Conservation (phyloP, 2,329 filamentous ascomycete genomes). For the Fusarium chlamydosporum region DNA sequence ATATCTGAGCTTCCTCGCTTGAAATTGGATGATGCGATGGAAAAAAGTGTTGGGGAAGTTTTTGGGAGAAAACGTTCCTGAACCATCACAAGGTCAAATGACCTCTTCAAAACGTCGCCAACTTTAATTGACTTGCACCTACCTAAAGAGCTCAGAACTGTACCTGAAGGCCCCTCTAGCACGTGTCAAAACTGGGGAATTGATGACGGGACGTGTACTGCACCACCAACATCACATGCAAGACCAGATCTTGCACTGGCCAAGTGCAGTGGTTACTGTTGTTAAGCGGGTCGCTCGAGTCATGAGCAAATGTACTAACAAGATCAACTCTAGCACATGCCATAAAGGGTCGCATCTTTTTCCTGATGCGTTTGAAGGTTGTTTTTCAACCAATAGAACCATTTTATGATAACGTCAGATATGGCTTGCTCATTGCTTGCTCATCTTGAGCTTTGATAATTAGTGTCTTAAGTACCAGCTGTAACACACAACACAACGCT, state of each 20-base stretch:
- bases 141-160: slow-evolving; percentile 10
- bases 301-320: slow-evolving; percentile 40
- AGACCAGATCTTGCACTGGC: slow-evolving; percentile 22
- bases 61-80: slow-evolving; percentile 2
- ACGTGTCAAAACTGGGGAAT: slow-evolving; percentile 50
- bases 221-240: slow-evolving; percentile 46
- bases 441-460: slow-evolving; percentile 24
- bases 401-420: slow-evolving; percentile 31
- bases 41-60: slow-evolving; percentile 22
- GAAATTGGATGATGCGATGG: slow-evolving; percentile 6
- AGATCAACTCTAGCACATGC: slow-evolving; percentile 34
- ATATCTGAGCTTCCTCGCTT: slow-evolving; percentile 18
- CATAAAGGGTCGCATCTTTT: slow-evolving; percentile 30
- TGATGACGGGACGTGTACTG: slow-evolving; percentile 17
- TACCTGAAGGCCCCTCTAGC: slow-evolving; percentile 44
- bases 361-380: slow-evolving; percentile 36
- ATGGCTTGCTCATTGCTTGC: slow-evolving; percentile 24
- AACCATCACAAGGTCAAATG: slow-evolving; percentile 38
- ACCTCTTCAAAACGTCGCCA: slow-evolving; percentile 11
- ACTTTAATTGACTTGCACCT: slow-evolving; percentile 17
- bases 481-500: neutral
- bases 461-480: slow-evolving; percentile 20
- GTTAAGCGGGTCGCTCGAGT: slow-evolving; percentile 41
- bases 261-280: slow-evolving; percentile 22
- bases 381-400: slow-evolving; percentile 36